These are phyloP conservation scores for Micractinium conductrix DNA, from an alignment of 139 green algal genomes.

Conservation along the genomic window DNA sequence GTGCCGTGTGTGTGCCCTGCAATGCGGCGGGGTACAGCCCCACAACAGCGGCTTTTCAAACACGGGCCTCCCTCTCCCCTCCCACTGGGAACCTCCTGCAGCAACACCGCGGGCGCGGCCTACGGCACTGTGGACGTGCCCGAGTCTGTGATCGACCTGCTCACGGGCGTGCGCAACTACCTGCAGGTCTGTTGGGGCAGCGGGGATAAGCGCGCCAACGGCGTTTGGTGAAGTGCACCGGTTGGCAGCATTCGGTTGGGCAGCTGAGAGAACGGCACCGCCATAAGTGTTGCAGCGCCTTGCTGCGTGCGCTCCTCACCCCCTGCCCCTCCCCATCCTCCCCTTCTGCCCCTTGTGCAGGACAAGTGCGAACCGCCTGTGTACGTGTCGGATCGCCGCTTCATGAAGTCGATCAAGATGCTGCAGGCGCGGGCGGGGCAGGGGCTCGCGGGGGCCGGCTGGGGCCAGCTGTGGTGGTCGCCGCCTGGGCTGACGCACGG, in stretches of 20 bases:
- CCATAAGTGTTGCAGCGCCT: not conserved
- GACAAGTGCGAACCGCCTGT: constrained; percentile 93
- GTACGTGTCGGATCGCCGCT: constrained; percentile 90
- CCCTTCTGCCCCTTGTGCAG: constrained; percentile 24
- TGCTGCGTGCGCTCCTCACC: not conserved
- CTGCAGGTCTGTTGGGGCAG: constrained; percentile 53
- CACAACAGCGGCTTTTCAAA: not conserved
- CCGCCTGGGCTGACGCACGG: no score
- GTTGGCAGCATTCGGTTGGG: not conserved
- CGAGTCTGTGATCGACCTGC: constrained; percentile 82
- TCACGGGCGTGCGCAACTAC: constrained; percentile 83
- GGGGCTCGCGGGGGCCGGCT: constrained; percentile 35
- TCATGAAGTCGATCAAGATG: constrained; percentile 90
- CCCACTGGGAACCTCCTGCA: no score
- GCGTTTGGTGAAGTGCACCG: no score
- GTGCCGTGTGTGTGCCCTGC: not conserved
- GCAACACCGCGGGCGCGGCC: constrained; percentile 50
- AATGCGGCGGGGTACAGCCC: not conserved
- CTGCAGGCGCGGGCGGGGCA: constrained; percentile 82
- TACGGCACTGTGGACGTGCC: constrained; percentile 74
- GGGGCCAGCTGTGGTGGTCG: not conserved
- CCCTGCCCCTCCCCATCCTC: not conserved
- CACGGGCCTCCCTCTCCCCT: not conserved
- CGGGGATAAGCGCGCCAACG: no score
- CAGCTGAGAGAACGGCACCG: no score